These are phyloP conservation scores for Sequoia sempervirens DNA, from an alignment of 75 land plant species.

Conservation along the genomic window DNA sequence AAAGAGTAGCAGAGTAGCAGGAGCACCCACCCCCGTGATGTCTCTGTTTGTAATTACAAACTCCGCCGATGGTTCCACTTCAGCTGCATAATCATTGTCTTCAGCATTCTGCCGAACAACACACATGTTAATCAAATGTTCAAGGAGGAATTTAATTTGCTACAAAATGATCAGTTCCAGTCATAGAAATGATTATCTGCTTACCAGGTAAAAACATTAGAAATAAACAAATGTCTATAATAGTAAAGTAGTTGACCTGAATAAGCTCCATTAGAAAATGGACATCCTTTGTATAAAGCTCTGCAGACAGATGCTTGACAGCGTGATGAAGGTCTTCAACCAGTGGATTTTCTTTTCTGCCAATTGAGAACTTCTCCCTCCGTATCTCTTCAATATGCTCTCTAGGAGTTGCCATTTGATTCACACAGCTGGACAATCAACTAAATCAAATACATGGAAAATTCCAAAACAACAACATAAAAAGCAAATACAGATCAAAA, in stretches of 20 bases:
- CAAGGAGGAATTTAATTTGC: no score
- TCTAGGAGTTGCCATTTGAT: neutral
- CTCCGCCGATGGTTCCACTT: conserved; percentile 11
- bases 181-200: neutral
- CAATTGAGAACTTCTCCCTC: conserved; percentile 44
- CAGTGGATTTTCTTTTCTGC: conserved; percentile 23
- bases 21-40: no score
- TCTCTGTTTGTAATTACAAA: no score
- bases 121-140: neutral
- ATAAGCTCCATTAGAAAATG: conserved; percentile 40
- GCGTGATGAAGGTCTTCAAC: conserved; percentile 47
- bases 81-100: conserved; percentile 29
- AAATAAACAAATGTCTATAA: no score
- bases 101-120: conserved; percentile 29
- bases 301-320: conserved; percentile 47
- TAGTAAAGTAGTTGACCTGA: conserved; percentile 24
- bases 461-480: no score
- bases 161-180: no score
- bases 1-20: no score
- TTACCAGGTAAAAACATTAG: neutral
- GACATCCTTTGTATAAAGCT: conserved; percentile 30
- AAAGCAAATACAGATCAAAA: no score
- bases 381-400: conserved; percentile 47
- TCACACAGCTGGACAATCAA: no score
- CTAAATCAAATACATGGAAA: no score